Evolutionary conservation across 1,139 yeast species (phyloP), one percentile per base, ranked within the genome.

Genomic region (Scheffersomyces segobiensis): DNA sequence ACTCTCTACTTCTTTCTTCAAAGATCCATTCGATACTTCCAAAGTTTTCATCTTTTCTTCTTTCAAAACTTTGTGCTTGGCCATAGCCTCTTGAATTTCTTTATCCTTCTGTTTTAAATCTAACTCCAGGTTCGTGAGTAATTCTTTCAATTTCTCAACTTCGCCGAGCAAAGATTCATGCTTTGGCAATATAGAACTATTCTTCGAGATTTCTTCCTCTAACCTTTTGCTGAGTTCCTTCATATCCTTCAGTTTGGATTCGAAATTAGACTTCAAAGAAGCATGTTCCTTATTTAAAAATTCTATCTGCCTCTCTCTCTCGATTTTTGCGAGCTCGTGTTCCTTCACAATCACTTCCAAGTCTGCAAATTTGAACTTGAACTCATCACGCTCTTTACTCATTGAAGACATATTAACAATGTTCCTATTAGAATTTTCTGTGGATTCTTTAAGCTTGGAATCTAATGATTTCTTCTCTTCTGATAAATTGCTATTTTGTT

Each of bases 221-320:
- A 66, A 55, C 24, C 58, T 50, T 7, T 53, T 46, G 48, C 59
- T 60, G 14, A 55, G 54, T 10, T 56, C 57, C 49, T 63, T 64
- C 55, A 70, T 60, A 52, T 63, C 62, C 3, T 53, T 55, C 8
- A 57, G 55, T 52, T 70, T 68, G 8, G 59, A 32, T 19, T 61
- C 55, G 6, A 60, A 39, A 5, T 56, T 20, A 4, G 59, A 46
- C 18, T 55, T 59, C 5, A 65, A 56, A 3, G 60, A 46, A 54
- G 61, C 66, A 49, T 66, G 67, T 47, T 71, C 71, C 8, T 60
- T 59, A 52, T 67, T 66, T 54, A 75, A 64, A 1, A 57, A 46
- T 1, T 53, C 65, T 39, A 73, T 62, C 1, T 57, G 53, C 6
- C 58, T 60, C n/a, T 62, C 61, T 54, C 70, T 72, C 10, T 64